A percentile compares a stretch with the other conserved stretches of the same genome.
Conservation (phyloP, 495 filamentous ascomycete genomes). For the Elaphomyces granulatus region DNA sequence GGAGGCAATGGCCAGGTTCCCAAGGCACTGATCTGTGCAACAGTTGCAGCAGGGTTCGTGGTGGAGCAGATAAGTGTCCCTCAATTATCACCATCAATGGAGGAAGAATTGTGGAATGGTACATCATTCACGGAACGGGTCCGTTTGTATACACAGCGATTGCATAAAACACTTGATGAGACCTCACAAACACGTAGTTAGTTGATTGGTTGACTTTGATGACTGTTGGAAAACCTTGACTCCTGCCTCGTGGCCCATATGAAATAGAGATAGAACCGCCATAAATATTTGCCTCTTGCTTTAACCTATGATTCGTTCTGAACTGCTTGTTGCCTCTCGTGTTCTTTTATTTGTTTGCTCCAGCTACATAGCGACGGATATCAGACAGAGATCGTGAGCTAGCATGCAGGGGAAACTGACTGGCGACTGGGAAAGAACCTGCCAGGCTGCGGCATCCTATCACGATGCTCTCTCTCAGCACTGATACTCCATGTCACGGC, state of each 20-base stretch:
- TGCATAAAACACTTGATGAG: constrained; percentile 32
- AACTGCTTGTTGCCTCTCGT: constrained; percentile 49
- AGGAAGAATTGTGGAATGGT: constrained; percentile 68
- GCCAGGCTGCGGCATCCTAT: constrained; percentile 72
- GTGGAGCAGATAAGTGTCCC: constrained; percentile 91
- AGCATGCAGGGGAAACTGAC: constrained; percentile 46
- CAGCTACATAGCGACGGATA: constrained; percentile 53
- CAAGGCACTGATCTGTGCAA: constrained; percentile 61
- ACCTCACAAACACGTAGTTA: constrained; percentile 31
- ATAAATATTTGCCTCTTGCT: not conserved
- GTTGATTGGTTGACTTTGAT: constrained; percentile 24
- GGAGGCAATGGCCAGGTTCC: constrained; percentile 34
- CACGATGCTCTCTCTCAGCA: constrained; percentile 65
- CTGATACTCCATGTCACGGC: constrained; percentile 65
- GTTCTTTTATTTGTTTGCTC: constrained; percentile 81
- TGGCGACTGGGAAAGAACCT: constrained; percentile 94
- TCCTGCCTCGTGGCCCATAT: no score
- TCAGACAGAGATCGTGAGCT: no score
- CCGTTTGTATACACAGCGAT: constrained; percentile 37
- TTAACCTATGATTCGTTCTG: constrained; percentile 40
- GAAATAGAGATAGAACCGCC: constrained; percentile 1
- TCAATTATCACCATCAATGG: constrained; percentile 31
- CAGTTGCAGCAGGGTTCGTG: constrained; percentile 80
- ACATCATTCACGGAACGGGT: constrained; percentile 38
- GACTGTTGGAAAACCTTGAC: no score